Evolutionary conservation across 169 alveolate species (phyloP).

Genomic region (Plasmodium sp.): DNA sequence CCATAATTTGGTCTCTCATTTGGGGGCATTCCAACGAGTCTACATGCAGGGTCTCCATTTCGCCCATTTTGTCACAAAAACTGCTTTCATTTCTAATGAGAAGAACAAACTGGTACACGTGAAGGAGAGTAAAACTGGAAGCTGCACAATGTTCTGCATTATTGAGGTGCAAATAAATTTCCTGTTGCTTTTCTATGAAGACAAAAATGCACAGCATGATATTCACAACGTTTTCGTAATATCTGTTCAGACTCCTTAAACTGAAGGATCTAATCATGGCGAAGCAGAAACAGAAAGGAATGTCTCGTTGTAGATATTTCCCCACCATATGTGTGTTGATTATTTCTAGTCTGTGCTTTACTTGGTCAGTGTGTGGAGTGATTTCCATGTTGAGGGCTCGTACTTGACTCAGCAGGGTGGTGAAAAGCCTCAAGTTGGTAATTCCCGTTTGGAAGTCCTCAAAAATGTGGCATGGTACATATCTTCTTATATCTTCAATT

Average conservation of each 20-base stretch:
- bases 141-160: background rate
- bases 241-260: slow-evolving; percentile 25
- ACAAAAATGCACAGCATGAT: slow-evolving; percentile 14
- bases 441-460: slow-evolving; percentile 21
- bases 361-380: background rate
- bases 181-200: slow-evolving; percentile 29
- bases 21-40: background rate
- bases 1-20: background rate
- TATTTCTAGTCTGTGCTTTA: background rate
- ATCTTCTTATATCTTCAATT: background rate
- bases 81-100: slow-evolving; percentile 37
- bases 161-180: slow-evolving; percentile 24
- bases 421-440: background rate
- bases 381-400: background rate
- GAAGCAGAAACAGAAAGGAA: background rate
- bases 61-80: slow-evolving; percentile 2
- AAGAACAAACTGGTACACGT: slow-evolving; percentile 16
- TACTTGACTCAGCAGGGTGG: background rate
- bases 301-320: background rate
- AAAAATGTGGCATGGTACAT: slow-evolving; percentile 26
- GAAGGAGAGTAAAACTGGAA: slow-evolving; percentile 5
- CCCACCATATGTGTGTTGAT: background rate
- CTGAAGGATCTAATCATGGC: slow-evolving; percentile 24
- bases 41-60: slow-evolving; percentile 15
- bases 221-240: slow-evolving; percentile 35